Percentiles rank a stretch among this genome's conserved stretches.
phyloP scores from a whole-genome alignment of 31 red algal genomes.

The Endocladia muricata region DNA sequence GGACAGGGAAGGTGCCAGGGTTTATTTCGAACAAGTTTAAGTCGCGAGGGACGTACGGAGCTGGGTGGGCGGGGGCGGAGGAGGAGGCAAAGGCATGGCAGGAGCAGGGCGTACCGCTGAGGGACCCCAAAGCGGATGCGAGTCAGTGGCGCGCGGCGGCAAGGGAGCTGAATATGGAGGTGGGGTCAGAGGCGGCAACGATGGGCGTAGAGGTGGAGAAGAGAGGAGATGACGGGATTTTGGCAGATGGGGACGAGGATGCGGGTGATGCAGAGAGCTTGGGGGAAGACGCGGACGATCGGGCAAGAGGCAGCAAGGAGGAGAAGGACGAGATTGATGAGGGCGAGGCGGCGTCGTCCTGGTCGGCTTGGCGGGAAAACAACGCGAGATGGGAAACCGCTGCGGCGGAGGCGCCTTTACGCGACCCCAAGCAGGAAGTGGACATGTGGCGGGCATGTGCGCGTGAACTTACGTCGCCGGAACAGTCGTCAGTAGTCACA shows the following conservation, averaged over 20 bases:
- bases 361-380: conserved; percentile 37
- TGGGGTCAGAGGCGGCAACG: conserved; percentile 10
- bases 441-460: conserved; percentile 76
- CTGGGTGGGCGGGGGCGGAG: conserved; percentile 33
- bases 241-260: not conserved
- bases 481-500: not conserved
- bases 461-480: conserved; percentile 23
- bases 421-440: conserved; percentile 70
- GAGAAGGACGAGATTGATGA: not conserved
- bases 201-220: not conserved
- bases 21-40: conserved; percentile 35
- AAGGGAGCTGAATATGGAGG: conserved; percentile 39
- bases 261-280: not conserved
- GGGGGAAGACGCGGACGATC: not conserved
- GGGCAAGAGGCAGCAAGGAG: not conserved
- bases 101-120: conserved; percentile 31
- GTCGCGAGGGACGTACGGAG: conserved; percentile 50
- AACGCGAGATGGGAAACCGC: conserved; percentile 20
- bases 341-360: conserved; percentile 28
- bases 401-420: not conserved
- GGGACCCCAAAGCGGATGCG: conserved; percentile 59
- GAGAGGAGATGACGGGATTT: not conserved
- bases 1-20: conserved; percentile 7
- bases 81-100: conserved; percentile 22
- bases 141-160: conserved; percentile 47